Percentiles rank a stretch among this genome's conserved stretches.
phyloP scores from a whole-genome alignment of 148 eudicot genomes.

The Vaccinium corymbosum region DNA sequence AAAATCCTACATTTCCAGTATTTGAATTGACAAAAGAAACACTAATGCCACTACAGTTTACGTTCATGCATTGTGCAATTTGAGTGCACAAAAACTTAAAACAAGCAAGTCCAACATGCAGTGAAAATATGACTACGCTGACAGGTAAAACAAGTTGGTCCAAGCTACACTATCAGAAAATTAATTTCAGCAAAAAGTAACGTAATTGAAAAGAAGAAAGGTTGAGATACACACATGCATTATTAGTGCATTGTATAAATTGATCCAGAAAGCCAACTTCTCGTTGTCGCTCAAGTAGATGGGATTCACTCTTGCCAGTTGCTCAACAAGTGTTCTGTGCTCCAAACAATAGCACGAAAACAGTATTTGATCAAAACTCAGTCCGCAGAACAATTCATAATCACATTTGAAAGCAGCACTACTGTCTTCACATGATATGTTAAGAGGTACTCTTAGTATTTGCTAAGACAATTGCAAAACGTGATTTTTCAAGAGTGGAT shows the following conservation, averaged over 20 bases:
- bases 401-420: background rate
- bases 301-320: conserved; percentile 21
- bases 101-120: background rate
- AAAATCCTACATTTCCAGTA: background rate
- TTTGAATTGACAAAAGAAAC: background rate
- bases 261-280: conserved; percentile 29
- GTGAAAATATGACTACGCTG: background rate
- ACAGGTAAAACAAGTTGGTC: background rate
- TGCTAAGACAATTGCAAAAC: background rate
- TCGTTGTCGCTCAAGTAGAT: conserved; percentile 11
- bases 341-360: conserved; percentile 11
- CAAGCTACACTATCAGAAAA: background rate
- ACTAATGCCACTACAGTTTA: background rate
- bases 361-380: background rate
- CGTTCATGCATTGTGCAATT: background rate
- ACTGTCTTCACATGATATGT: background rate
- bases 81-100: background rate
- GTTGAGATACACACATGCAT: conserved; percentile 22
- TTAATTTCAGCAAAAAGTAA: background rate
- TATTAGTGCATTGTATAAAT: conserved; percentile 22
- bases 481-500: background rate
- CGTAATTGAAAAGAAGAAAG: background rate
- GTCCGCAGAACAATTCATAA: background rate
- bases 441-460: background rate
- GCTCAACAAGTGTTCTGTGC: conserved; percentile 21